Evolutionary conservation across 768 basidiomycete species (phyloP), one percentile per base, ranked within the genome.

Genomic region (Trametes coccinea): DNA sequence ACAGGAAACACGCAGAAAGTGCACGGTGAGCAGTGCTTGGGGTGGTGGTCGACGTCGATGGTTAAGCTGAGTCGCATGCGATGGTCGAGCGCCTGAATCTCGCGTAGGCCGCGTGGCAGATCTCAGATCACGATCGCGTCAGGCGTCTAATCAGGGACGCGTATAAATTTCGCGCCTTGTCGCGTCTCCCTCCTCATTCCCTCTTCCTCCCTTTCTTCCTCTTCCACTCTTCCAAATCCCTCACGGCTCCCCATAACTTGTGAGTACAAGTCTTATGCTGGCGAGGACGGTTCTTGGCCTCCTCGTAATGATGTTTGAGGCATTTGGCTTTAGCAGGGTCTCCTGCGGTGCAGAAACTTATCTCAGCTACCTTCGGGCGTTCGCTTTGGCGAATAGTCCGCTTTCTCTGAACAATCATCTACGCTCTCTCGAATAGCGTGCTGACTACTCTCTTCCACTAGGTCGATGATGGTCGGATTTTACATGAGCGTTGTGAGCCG

Each of bases 361-460:
- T 84, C 90, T 92, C 90, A 91, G 89, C 89, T 91, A 91, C 90
- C 90, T 92, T 89, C 87, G 84, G 84, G 80, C 78, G 74, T 68
- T 72, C 72, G 72, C 76, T 74, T 78, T 78, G 74, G 76, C 61
- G 76, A 72, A 48, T 60, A 53, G 72, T 74, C 80, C 81, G 83
- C 74, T 82, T 73, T 72, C 59, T 76, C 79, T 82, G 80, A 82
- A 56, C 61, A 48, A 56, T 17, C 2, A 11, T 13, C 5, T 39
- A 1, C 14, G 17, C n/a, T 46, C 22, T 41, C 30, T 10, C 5
- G n/a, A 4, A 10, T 34, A 22, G 5, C 34, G 11, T 37, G 11
- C 11, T 37, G 34, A 37, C 34, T 37, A 22, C 22, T 22, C 22
- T 37, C 11, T 11, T 37, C 34, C 34, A 37, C 34, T 11, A 22